Evolutionary conservation across 345 rosid species (phyloP), one percentile per base, ranked within the genome.

Genomic region (Corchorus capsularis): DNA sequence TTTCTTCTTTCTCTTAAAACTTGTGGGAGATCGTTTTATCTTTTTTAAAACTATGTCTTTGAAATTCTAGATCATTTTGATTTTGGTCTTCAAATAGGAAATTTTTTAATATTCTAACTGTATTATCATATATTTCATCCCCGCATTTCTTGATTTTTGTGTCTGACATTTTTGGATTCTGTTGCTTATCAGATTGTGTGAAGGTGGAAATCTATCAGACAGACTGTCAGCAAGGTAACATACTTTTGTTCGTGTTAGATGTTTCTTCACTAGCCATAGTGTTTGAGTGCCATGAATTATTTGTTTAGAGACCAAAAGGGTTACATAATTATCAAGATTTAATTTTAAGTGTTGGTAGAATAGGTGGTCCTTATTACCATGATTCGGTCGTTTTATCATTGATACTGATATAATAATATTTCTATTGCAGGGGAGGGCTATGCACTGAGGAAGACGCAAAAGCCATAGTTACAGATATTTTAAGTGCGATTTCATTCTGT

Each of bases 151-250:
- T 9, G 52, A 69, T n/a, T 55, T 56, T 67, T 54, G 39, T 39
- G 19, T 68, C 65, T 81, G 22, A 79, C 66, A 5, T 63, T 69
- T 71, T n/a, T 49, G 35, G 50, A 63, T 72, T 80, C 53, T 80
- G 32, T 75, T 77, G 50, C 59, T 57, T 71, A 71, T 73, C 88
- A 92, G 97, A 83, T 82, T 90, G 85, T 92, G 97, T 61, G 93
- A 90, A 52, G 97, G 97, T 56, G 97, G 97, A 66, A 93, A 90
- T 78, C 97, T 92, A 55, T 82, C 90, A 54, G 97, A 92, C 85
- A 87, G 89, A 85, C 89, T 92, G 82, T 89, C 90, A 77, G 92
- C 94, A 17, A 89, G 95, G 97, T 90, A 84, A 46, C 10, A 35
- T 37, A 41, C 32, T 34, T 22, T 54, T 17, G 41, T 8, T 19